These are phyloP conservation scores for Bipolaris oryzae DNA, from an alignment of 2,329 filamentous ascomycete species.

Conservation along the genomic window DNA sequence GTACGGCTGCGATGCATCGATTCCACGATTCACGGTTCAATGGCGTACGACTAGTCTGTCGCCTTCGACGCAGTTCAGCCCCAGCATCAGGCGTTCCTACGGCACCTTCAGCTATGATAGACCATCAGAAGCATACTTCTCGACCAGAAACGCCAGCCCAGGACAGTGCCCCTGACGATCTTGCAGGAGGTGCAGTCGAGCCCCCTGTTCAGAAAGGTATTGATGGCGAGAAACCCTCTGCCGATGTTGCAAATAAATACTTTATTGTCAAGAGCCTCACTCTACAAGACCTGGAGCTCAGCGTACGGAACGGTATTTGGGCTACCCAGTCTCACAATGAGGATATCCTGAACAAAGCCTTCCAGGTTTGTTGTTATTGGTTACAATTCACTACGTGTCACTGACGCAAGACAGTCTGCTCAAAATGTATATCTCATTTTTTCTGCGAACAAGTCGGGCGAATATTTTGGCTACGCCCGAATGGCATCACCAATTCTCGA, in stretches of 20 bases:
- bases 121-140: constrained; percentile 30
- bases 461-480: constrained; percentile 93
- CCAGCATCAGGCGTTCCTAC: constrained; percentile 58
- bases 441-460: constrained; percentile 95
- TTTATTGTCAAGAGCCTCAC: constrained; percentile 95
- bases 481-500: constrained; percentile 87
- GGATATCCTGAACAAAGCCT: constrained; percentile 79
- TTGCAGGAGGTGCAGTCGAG: constrained; percentile 16
- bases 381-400: not conserved
- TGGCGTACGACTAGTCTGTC: constrained; percentile 82
- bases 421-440: constrained; percentile 92
- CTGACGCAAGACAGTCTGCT: constrained; percentile 61
- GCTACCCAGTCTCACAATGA: constrained; percentile 96
- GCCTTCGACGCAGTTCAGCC: constrained; percentile 68
- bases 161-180: constrained; percentile 17
- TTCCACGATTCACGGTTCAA: constrained; percentile 92
- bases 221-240: constrained; percentile 15
- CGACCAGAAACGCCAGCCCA: constrained; percentile 35
- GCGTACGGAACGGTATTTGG: constrained; percentile 87
- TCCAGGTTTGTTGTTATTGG: constrained; percentile 63
- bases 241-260: constrained; percentile 69
- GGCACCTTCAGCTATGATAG: constrained; percentile 58
- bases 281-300: constrained; percentile 85
- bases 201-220: constrained; percentile 15
- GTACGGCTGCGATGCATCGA: constrained; percentile 75